Percentiles rank a stretch among this genome's conserved stretches.
phyloP scores from a whole-genome alignment of 2,329 filamentous ascomycete genomes.

The Fusarium lyarnte region DNA sequence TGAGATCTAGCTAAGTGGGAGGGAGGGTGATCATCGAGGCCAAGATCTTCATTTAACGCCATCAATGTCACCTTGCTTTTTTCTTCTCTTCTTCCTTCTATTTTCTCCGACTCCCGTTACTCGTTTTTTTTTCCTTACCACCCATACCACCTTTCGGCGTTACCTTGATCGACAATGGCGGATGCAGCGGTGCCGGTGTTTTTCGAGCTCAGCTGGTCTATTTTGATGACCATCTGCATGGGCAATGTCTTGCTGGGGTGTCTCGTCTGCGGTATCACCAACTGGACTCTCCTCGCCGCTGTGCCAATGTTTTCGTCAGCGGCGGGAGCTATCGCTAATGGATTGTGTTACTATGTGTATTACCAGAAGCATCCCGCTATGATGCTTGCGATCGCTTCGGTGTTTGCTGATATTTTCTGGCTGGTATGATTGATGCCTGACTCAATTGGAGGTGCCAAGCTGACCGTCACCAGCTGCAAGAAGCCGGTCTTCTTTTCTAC shows the following conservation, averaged over 20 bases:
- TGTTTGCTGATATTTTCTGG: slow-evolving; percentile 52
- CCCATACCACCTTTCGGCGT: neutral
- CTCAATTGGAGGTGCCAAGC: rapidly evolving
- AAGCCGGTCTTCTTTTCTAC: slow-evolving; percentile 55
- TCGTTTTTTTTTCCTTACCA: neutral
- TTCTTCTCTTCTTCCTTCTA: neutral
- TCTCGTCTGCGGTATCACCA: slow-evolving; percentile 51
- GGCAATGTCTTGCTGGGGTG: slow-evolving; percentile 51
- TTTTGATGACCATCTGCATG: slow-evolving; percentile 54
- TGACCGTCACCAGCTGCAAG: slow-evolving; percentile 47
- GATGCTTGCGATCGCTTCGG: slow-evolving; percentile 46
- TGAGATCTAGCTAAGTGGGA: neutral
- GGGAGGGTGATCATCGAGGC: slow-evolving; percentile 1
- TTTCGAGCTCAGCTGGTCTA: slow-evolving; percentile 55
- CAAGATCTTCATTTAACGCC: slow-evolving; percentile 3
- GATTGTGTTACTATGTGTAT: slow-evolving; percentile 53
- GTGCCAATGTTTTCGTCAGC: slow-evolving; percentile 53
- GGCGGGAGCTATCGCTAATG: slow-evolving; percentile 52
- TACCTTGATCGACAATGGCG: slow-evolving; percentile 9
- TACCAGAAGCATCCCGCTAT: slow-evolving; percentile 42
- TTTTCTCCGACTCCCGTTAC: neutral
- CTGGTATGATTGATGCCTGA: slow-evolving; percentile 42
- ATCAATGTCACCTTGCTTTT: slow-evolving; percentile 12
- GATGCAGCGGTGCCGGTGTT: slow-evolving; percentile 39
- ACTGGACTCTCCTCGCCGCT: slow-evolving; percentile 47